Conservation (phyloP, 2,329 filamentous ascomycete genomes). For the Akanthomyces lecanii region DNA sequence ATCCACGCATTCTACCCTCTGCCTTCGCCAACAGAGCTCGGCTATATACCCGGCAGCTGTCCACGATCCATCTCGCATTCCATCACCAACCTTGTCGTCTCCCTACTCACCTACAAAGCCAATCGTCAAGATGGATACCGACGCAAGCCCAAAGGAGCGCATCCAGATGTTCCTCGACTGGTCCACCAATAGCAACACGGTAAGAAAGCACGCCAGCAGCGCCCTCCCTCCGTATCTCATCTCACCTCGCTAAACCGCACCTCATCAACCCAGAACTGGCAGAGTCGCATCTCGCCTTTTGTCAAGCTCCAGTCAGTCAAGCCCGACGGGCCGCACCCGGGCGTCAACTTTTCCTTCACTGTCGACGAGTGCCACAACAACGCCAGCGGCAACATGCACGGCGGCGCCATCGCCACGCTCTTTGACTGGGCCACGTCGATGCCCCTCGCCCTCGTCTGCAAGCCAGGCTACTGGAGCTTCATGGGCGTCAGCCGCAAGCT, state of each 20-base stretch:
- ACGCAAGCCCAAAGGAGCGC: neutral
- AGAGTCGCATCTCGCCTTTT: constrained; percentile 37
- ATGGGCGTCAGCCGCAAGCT: constrained; percentile 64
- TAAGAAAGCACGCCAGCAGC: neutral
- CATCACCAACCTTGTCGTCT: neutral
- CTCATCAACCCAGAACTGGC: constrained; percentile 39
- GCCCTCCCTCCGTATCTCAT: neutral
- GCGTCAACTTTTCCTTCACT: constrained; percentile 44
- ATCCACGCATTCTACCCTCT: neutral
- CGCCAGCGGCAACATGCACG: constrained; percentile 52
- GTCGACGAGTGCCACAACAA: constrained; percentile 52
- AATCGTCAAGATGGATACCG: neutral
- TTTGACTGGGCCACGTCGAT: constrained; percentile 64
- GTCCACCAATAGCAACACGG: neutral
- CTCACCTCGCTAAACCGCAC: neutral
- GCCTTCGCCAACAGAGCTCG: neutral
- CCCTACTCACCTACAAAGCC: neutral
- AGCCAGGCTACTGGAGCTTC: constrained; percentile 56
- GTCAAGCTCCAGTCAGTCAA: constrained; percentile 38
- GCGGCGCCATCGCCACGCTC: constrained; percentile 60
- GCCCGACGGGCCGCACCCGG: constrained; percentile 32
- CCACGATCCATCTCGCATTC: neutral
- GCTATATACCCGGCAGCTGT: neutral
- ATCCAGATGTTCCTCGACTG: neutral
- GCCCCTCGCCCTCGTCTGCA: constrained; percentile 51